These are phyloP conservation scores for Phytopythium chamaehyphon DNA, from an alignment of 352 stramenopile species.

Conservation along the genomic window DNA sequence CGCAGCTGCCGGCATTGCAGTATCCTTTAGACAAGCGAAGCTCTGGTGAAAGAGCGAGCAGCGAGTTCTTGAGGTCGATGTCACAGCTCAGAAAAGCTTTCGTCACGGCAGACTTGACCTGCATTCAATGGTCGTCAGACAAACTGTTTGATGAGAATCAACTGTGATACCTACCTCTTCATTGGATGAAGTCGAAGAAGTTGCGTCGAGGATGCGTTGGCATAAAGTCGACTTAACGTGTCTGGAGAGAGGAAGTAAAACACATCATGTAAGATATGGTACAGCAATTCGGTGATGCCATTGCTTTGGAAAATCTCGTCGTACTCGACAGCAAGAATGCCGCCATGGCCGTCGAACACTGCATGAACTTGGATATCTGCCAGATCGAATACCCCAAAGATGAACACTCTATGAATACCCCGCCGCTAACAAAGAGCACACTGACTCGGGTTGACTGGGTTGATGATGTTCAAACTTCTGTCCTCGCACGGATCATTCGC, in stretches of 20 bases:
- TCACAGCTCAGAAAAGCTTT: conserved; percentile 53
- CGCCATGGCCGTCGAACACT: conserved; percentile 69
- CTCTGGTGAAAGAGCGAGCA: conserved; percentile 34
- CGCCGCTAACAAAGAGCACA: background rate
- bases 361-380: conserved; percentile 44
- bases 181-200: conserved; percentile 19
- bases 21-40: conserved; percentile 57
- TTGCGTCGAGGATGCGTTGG: conserved; percentile 26
- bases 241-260: conserved; percentile 7
- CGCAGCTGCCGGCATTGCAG: conserved; percentile 68
- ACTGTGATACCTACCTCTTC: conserved; percentile 16
- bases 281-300: too few species aligned
- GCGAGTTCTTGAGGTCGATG: conserved; percentile 46
- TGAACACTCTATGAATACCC: background rate
- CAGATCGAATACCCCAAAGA: background rate
- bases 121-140: background rate
- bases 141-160: background rate
- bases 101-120: conserved; percentile 21
- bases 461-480: conserved; percentile 49
- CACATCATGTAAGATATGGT: background rate
- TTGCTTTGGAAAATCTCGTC: conserved; percentile 8
- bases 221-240: conserved; percentile 35
- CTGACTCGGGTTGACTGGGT: conserved; percentile 25
- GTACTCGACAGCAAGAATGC: conserved; percentile 60
- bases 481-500: conserved; percentile 68